Evolutionary conservation across 768 basidiomycete species (phyloP), one percentile per base, ranked within the genome.

Genomic region (Dendrothele bispora): DNA sequence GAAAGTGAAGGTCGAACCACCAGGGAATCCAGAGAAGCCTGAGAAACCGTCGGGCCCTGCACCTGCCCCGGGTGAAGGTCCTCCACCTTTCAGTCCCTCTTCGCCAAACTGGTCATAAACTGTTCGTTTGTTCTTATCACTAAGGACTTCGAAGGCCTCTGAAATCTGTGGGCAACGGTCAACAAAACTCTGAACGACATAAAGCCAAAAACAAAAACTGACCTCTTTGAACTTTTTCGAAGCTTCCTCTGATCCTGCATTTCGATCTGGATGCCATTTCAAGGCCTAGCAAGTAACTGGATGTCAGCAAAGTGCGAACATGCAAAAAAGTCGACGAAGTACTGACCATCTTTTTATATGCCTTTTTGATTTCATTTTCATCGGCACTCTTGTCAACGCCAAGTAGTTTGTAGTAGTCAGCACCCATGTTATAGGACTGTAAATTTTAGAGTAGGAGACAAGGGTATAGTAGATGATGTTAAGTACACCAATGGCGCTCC

Each of bases 241-340:
- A 0, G 95, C 88, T 54, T 85, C 86, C 55, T 94, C 94, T 41
- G 88, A 86, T 24, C 91, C 89, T 46, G 71, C 70, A 61, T 97
- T 95, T 30, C 94, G 80, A 64, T 97, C 94, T 29, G 95, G 95
- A 66, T 98, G 95, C 86, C 90, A 91, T 80, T 91, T 93, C 64
- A 97, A 65, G 39, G 93, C 91, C 88, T 74, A 49, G 3, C 22
- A 40, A 8, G 29, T 30, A 25, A n/a, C 18, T 24, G 40, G 25
- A 17, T 21, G 20, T 24, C 40, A 24, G 18, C 14, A 15, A 12
- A n/a, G 25, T 26, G 28, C 2, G 7, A 15, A 41, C 5, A 4
- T 7, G 27, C 29, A 14, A 34, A 26, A 8, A 17, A 28, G 18
- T 7, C 7, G 4, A 65, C 75, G 10, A n/a, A n/a, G n/a, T n/a